Conservation (phyloP, 768 basidiomycete species). For the Termitomyces sp. region DNA sequence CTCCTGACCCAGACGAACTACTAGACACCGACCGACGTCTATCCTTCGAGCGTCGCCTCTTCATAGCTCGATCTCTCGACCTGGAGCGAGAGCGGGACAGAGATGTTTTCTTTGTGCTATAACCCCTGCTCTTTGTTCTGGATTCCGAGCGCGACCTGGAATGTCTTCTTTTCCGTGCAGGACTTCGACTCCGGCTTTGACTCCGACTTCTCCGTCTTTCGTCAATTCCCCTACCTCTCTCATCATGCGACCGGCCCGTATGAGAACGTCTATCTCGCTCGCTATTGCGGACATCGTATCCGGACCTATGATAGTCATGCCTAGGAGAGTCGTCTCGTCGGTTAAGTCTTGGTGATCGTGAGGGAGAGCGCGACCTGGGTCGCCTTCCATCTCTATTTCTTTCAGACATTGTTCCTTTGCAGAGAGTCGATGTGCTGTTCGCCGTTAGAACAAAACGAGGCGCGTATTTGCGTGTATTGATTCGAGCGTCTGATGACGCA, state of each 20-base stretch:
- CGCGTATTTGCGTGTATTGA: constrained; percentile 10
- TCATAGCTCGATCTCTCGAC: constrained; percentile 15
- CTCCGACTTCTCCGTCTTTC: constrained; percentile 20
- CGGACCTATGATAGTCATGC: constrained; percentile 1
- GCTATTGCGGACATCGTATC: not conserved
- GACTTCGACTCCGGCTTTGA: constrained; percentile 26
- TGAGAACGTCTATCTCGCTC: constrained; percentile 1
- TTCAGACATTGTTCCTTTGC: constrained; percentile 2
- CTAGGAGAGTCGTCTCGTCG: constrained; percentile 7
- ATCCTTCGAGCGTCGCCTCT: constrained; percentile 10
- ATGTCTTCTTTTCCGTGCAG: constrained; percentile 24
- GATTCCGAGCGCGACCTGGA: constrained; percentile 30
- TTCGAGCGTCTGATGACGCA: constrained; percentile 2
- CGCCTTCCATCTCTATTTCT: not conserved
- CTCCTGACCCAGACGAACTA: constrained; percentile 34
- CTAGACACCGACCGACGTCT: constrained; percentile 31
- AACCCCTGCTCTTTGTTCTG: constrained; percentile 23
- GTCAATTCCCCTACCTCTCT: constrained; percentile 3
- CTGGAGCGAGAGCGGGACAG: constrained; percentile 27
- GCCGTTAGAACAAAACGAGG: not conserved
- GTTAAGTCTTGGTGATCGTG: not conserved
- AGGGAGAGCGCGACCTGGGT: constrained; percentile 2
- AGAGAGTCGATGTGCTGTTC: not conserved
- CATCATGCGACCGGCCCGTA: not conserved
- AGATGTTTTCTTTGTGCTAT: constrained; percentile 25